These are phyloP conservation scores for Rhizopus stolonifer DNA, from an alignment of 371 early-diverging fungal species.

Conservation along the genomic window DNA sequence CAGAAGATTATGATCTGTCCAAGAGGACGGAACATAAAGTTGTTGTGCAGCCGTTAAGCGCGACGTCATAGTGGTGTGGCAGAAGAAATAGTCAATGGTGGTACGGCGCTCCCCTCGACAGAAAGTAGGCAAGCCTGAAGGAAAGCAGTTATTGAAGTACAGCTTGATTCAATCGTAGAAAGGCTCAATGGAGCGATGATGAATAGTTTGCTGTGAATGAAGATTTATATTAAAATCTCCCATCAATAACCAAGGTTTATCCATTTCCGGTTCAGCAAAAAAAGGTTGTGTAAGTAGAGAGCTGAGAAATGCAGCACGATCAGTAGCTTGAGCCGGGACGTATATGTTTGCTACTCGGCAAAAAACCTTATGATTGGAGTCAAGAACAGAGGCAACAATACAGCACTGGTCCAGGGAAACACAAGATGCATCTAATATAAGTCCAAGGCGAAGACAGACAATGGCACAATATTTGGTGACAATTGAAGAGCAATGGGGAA, in stretches of 20 bases:
- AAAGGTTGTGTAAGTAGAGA: no score
- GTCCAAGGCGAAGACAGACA: slow-evolving; percentile 3
- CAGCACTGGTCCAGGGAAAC: slow-evolving; percentile 8
- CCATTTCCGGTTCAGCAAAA: no score
- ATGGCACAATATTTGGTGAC: slow-evolving; percentile 6
- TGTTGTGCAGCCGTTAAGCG: no score
- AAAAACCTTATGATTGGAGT: no score
- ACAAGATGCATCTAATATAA: neutral
- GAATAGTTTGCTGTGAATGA: no score
- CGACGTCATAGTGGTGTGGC: neutral
- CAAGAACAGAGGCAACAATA: neutral
- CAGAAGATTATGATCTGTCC: slow-evolving; percentile 3
- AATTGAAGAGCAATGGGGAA: neutral
- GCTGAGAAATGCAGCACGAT: neutral
- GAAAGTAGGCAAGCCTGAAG: neutral
- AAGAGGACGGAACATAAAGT: neutral
- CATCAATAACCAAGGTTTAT: no score
- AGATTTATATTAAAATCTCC: no score
- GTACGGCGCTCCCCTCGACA: neutral
- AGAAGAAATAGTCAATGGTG: slow-evolving; percentile 11
- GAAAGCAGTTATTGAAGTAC: neutral
- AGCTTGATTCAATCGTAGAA: neutral
- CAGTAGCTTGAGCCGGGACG: neutral
- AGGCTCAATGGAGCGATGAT: no score
- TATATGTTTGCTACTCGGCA: neutral